Conservation (phyloP, 306 rosid species). For the Cicer cuneatum region DNA sequence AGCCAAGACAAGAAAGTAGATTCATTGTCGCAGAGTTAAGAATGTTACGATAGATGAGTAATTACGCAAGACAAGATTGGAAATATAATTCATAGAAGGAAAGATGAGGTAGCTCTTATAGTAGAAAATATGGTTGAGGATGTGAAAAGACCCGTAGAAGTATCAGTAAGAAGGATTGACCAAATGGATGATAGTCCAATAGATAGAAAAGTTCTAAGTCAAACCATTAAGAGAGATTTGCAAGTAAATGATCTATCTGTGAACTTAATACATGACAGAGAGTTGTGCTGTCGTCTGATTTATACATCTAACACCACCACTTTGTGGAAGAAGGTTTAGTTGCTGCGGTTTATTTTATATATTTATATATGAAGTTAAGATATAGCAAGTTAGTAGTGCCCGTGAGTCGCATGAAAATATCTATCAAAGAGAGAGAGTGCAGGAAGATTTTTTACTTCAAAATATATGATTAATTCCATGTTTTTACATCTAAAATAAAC, state of each 20-base stretch:
- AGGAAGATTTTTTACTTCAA: neutral
- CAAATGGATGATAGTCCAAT: neutral
- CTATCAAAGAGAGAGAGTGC: conserved; percentile 1
- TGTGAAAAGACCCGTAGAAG: neutral
- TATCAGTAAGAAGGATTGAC: neutral
- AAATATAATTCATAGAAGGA: neutral
- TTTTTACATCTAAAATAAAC: conserved; percentile 17
- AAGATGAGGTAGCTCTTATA: neutral
- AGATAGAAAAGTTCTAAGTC: neutral
- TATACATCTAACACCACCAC: neutral
- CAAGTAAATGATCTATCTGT: neutral
- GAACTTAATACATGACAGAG: neutral
- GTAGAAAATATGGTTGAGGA: neutral
- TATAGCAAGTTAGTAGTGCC: conserved; percentile 12
- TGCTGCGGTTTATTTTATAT: neutral
- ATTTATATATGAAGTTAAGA: conserved; percentile 9
- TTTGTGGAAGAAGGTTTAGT: neutral
- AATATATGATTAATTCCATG: conserved; percentile 25
- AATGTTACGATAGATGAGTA: neutral
- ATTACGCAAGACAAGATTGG: neutral
- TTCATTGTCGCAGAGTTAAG: neutral
- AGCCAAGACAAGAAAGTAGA: conserved; percentile 14
- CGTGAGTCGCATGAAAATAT: conserved; percentile 13
- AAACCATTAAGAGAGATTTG: conserved; percentile 1
- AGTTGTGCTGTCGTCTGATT: neutral